Conservation (phyloP, 2,329 filamentous ascomycete species). For the Penicillium paneum region DNA sequence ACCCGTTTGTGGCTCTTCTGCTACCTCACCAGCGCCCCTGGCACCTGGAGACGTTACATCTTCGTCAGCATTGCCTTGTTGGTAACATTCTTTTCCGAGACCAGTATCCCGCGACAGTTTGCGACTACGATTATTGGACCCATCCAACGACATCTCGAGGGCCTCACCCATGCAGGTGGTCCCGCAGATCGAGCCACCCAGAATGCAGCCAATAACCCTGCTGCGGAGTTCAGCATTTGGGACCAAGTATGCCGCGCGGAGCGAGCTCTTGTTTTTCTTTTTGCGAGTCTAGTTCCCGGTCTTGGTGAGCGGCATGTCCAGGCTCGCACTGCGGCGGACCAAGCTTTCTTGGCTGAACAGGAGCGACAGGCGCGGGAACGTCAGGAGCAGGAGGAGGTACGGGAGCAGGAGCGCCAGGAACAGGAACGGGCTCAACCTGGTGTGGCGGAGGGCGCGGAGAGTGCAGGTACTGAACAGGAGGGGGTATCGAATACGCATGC, state of each 20-base stretch:
- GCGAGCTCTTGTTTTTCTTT: constrained; percentile 58
- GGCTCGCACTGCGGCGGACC: constrained; percentile 53
- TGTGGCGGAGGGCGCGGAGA: neutral
- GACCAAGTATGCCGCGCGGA: constrained; percentile 48
- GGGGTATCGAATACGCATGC: neutral
- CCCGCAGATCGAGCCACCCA: constrained; percentile 20
- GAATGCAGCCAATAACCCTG: neutral
- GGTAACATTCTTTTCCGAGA: constrained; percentile 42
- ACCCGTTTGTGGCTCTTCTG: constrained; percentile 57
- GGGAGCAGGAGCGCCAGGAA: neutral
- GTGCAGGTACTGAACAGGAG: neutral
- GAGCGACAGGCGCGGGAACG: constrained; percentile 4
- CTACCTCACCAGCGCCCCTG: constrained; percentile 55
- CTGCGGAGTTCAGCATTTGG: constrained; percentile 10
- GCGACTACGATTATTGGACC: constrained; percentile 36
- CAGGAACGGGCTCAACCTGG: neutral
- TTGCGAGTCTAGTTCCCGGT: constrained; percentile 61
- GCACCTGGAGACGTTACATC: constrained; percentile 44
- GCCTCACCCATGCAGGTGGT: constrained; percentile 35
- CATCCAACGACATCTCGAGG: constrained; percentile 45
- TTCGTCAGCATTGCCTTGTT: constrained; percentile 40
- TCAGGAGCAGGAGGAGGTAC: constrained; percentile 4
- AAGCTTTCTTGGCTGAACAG: constrained; percentile 23
- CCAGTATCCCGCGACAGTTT: constrained; percentile 37
- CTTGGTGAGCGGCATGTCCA: constrained; percentile 60